Percentiles rank a stretch among this genome's conserved stretches.
These are phyloP conservation scores for Hanseniaspora uvarum DNA, from an alignment of 1,139 yeast species.

Conservation along the genomic window DNA sequence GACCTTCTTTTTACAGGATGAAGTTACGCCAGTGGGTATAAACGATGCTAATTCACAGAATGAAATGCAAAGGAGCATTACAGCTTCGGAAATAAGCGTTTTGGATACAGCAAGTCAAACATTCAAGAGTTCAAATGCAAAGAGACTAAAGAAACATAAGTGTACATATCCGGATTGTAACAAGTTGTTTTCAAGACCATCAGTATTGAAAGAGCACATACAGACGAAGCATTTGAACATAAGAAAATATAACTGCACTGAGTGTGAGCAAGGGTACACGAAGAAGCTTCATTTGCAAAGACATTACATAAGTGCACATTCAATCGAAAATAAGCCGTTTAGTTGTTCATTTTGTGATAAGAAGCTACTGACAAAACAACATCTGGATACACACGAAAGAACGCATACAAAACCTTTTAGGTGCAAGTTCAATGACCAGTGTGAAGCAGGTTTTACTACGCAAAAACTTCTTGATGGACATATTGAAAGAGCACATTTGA, in stretches of 20 bases:
- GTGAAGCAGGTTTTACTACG: slow-evolving; percentile 50
- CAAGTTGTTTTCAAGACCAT: slow-evolving; percentile 72
- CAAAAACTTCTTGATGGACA: slow-evolving; percentile 57
- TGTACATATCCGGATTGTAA: slow-evolving; percentile 60
- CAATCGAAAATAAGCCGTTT: slow-evolving; percentile 50
- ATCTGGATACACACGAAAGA: slow-evolving; percentile 65
- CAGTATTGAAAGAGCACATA: slow-evolving; percentile 70
- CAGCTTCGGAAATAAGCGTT: slow-evolving; percentile 1
- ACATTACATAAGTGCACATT: slow-evolving; percentile 55
- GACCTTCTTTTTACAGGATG: slow-evolving; percentile 8
- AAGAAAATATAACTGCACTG: slow-evolving; percentile 61
- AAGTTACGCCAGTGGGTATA: background rate
- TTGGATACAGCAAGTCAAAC: slow-evolving; percentile 11
- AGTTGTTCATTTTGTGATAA: slow-evolving; percentile 69
- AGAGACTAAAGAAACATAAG: slow-evolving; percentile 46
- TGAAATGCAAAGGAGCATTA: background rate
- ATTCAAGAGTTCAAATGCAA: slow-evolving; percentile 30
- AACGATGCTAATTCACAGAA: background rate
- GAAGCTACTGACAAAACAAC: slow-evolving; percentile 76
- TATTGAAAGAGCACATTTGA: slow-evolving; percentile 45
- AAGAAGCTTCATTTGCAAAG: slow-evolving; percentile 71
- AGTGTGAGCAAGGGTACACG: slow-evolving; percentile 57
- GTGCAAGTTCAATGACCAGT: slow-evolving; percentile 55
- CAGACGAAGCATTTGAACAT: slow-evolving; percentile 63
- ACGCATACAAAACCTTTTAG: slow-evolving; percentile 64